Base-by-base conservation (phyloP, 169 alveolate species). In the Babesia caballi region DNA sequence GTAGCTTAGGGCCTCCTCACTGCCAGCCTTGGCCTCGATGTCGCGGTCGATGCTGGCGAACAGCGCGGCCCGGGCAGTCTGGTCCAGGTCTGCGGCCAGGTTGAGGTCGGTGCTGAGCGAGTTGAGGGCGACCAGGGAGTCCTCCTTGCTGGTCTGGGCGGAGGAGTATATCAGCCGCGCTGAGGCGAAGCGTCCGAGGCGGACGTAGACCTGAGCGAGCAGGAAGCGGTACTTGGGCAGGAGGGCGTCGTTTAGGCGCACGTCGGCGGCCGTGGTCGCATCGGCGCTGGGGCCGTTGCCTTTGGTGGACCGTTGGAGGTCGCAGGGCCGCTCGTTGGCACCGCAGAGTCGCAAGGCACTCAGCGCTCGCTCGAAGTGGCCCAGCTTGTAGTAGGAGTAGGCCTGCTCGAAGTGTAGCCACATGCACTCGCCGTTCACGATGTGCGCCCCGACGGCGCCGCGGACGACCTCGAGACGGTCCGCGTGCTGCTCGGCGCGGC, bases 381-480 rank as follows among this genome's bases (percentile, higher is more conserved):
- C 87, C 46, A 78, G 41, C 30, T 78, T 67, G 59, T 78, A 78
- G 46, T 68, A 69, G 33, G 78, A 42, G 36, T 68, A 69, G 12
- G 77, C 69, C 59, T 78, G 87, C 60, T 78, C 87, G 27, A 68
- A 78, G 54, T 78, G 87, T 4, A 78, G 67, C 87, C 87, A 78
- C n/a, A 27, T 58, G 44, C 87, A 78, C 27, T 49, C 53, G 2
- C 74, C 83, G 58, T 70, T 70, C 36, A 17, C 68, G 17, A 66
- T 51, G 36, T 78, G 87, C 19, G 41, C 30, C 51, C 58, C 54
- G 32, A 77, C 69, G 23, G 76, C 87, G 9, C 32, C 61, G 27
- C 58, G 60, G 0, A 63, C 36, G 11, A 33, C 73, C 35, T 63
- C 60, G 0, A 44, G 28, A 2, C 23, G 32, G 27, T 63, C 73